Base-by-base conservation (phyloP, 768 basidiomycete genomes). In the Tylopilus vinaceipallidus region DNA sequence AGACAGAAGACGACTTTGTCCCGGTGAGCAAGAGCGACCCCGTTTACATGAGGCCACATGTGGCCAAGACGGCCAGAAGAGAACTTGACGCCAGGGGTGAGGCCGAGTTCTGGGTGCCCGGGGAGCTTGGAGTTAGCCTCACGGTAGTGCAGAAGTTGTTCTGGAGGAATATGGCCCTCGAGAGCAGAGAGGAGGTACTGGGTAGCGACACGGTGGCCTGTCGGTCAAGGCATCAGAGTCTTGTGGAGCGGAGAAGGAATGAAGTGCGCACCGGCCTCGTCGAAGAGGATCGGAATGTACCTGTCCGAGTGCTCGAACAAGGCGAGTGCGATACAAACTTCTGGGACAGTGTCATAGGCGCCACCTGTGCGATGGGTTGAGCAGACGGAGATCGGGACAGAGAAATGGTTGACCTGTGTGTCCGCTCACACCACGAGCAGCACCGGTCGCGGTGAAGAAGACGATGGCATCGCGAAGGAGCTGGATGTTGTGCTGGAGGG, bases 41-140 rank as follows among this genome's bases (percentile, higher is more conserved):
- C 91, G 63, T 93, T 93, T 45, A 93, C 86, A 54, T 88, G 68
- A 0, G 91, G 84, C 91, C 91, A 94, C 79, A 92, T 83, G 69
- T 94, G 91, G 2, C 91, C 91, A 17, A 94, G 79, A 63, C 91
- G 86, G n/a, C 91, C 91, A 1, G 91, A 93, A 3, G 91, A 92
- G 72, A 94, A 94, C 69, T 91, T 91, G 70, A 94, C 81, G 24
- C 91, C 91, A n/a, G 91, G 91, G 0, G 91, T 93, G 51, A 93
- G 75, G 20, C 91, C 91, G 7, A 93, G 76, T 70, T 93, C 91
- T 13, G 91, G 91, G 61, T 94, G 91, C 13, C 91, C 91, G 3
- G 91, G 91, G 29, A 94, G 84, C 60, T 87, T 86, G 29, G 89
- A 86, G 68, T 91, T 79, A 49, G 91, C 91, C 61, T 83, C 86